Conservation (phyloP, 1,139 yeast genomes). For the Debaryomycetaceae sp. region DNA sequence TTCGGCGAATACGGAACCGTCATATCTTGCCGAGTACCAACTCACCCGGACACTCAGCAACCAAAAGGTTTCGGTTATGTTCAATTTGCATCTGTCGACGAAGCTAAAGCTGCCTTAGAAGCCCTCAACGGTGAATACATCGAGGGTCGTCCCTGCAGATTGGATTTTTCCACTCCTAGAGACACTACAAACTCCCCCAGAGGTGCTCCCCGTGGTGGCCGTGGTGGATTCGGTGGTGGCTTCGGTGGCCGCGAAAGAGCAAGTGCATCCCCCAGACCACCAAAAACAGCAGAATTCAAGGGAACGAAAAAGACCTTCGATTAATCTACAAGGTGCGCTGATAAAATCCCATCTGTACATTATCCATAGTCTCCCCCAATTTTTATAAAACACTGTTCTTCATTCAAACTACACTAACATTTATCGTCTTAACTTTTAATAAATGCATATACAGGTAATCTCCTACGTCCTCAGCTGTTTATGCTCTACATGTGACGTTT, state of each 20-base stretch:
- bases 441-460: background rate
- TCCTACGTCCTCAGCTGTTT: background rate
- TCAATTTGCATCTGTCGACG: slow-evolving; percentile 81
- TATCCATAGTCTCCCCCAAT: background rate
- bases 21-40: slow-evolving; percentile 89
- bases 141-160: slow-evolving; percentile 91
- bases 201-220: slow-evolving; percentile 26
- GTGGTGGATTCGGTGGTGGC: slow-evolving; percentile 23
- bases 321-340: slow-evolving; percentile 22
- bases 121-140: slow-evolving; percentile 85
- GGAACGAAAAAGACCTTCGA: slow-evolving; percentile 80
- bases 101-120: slow-evolving; percentile 85
- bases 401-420: background rate
- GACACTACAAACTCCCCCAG: slow-evolving; percentile 39
- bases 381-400: background rate
- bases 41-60: slow-evolving; percentile 97
- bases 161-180: slow-evolving; percentile 93
- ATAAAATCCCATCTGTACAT: background rate
- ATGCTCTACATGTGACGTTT: background rate
- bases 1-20: slow-evolving; percentile 80
- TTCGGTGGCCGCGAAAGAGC: slow-evolving; percentile 36
- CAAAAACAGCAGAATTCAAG: slow-evolving; percentile 61
- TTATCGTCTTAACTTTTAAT: background rate
- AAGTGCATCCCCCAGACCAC: slow-evolving; percentile 55
- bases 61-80: slow-evolving; percentile 99